These are phyloP conservation scores for Metschnikowia shivogae DNA, from an alignment of 805 yeast species.

Conservation along the genomic window DNA sequence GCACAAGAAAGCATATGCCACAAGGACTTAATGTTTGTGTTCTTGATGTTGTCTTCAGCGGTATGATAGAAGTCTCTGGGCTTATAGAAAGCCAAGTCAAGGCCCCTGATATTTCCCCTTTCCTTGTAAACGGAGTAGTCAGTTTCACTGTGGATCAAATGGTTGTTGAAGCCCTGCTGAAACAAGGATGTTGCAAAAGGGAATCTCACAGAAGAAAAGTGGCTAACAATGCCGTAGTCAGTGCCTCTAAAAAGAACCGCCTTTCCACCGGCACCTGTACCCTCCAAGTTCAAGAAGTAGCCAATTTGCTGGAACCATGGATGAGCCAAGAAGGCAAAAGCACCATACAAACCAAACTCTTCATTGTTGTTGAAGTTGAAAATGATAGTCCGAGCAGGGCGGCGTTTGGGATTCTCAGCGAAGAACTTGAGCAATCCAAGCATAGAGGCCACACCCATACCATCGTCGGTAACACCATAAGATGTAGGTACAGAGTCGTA, in stretches of 20 bases:
- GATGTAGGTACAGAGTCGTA: slow-evolving; percentile 87
- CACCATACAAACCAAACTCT: slow-evolving; percentile 84
- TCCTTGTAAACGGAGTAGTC: slow-evolving; percentile 72
- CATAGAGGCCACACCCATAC: slow-evolving; percentile 80
- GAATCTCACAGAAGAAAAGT: slow-evolving; percentile 49
- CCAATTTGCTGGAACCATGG: slow-evolving; percentile 62
- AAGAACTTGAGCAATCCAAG: slow-evolving; percentile 61
- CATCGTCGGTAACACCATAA: slow-evolving; percentile 88
- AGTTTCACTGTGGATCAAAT: slow-evolving; percentile 73
- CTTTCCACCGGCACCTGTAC: slow-evolving; percentile 89
- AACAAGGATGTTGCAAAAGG: slow-evolving; percentile 80
- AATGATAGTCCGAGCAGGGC: slow-evolving; percentile 68
- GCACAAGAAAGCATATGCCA: slow-evolving; percentile 83
- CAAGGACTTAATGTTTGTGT: slow-evolving; percentile 61
- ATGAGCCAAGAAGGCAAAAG: slow-evolving; percentile 65
- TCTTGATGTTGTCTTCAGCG: slow-evolving; percentile 59
- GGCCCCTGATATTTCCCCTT: slow-evolving; percentile 67
- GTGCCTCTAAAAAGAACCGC: slow-evolving; percentile 82
- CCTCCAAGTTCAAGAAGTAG: slow-evolving; percentile 79
- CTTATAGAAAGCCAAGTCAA: slow-evolving; percentile 84
- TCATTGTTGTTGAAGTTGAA: slow-evolving; percentile 88
- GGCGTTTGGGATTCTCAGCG: slow-evolving; percentile 26
- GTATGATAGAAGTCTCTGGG: slow-evolving; percentile 88
- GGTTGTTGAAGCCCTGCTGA: slow-evolving; percentile 79
- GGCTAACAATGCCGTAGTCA: slow-evolving; percentile 64